Percentiles rank a stretch among this genome's conserved stretches.
These are phyloP conservation scores for Talaromyces sp. DNA, from an alignment of 2,329 filamentous ascomycete species.

Conservation along the genomic window DNA sequence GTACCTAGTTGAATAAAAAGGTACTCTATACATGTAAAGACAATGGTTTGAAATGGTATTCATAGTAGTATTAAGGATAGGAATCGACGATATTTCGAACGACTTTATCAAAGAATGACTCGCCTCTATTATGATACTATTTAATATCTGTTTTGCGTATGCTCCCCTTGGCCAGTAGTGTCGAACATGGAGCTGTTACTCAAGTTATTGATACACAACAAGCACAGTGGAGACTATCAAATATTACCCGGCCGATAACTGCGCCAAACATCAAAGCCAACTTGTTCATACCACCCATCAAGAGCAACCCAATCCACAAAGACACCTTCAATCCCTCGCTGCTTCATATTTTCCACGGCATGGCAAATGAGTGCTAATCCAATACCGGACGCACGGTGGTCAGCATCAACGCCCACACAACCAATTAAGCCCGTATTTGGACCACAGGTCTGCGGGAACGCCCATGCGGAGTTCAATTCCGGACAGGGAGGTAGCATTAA, in stretches of 20 bases:
- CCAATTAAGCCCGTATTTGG: slow-evolving; percentile 49
- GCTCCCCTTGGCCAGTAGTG: too few relatives aligned
- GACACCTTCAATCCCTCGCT: slow-evolving; percentile 44
- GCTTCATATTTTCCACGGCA: slow-evolving; percentile 48
- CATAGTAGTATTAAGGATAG: background rate
- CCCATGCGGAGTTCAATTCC: slow-evolving; percentile 39
- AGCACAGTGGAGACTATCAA: too few relatives aligned
- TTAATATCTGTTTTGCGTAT: too few relatives aligned
- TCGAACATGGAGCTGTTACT: too few relatives aligned
- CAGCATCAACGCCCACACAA: slow-evolving; percentile 47
- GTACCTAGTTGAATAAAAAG: too few relatives aligned
- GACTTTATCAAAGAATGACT: too few relatives aligned
- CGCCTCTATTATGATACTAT: too few relatives aligned
- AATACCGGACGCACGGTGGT: slow-evolving; percentile 42
- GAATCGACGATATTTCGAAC: too few relatives aligned
- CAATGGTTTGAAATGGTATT: background rate
- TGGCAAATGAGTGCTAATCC: slow-evolving; percentile 48
- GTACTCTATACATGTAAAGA: too few relatives aligned
- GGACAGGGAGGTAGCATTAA: slow-evolving; percentile 43
- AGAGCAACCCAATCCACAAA: slow-evolving; percentile 50
- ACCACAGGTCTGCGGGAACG: slow-evolving; percentile 44
- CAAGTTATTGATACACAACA: too few relatives aligned
- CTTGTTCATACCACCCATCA: slow-evolving; percentile 49
- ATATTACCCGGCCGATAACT: slow-evolving; percentile 42
- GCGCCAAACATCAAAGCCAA: slow-evolving; percentile 45